Evolutionary conservation across 768 basidiomycete genomes (phyloP).

Genomic region (Lactarius trivialis): DNA sequence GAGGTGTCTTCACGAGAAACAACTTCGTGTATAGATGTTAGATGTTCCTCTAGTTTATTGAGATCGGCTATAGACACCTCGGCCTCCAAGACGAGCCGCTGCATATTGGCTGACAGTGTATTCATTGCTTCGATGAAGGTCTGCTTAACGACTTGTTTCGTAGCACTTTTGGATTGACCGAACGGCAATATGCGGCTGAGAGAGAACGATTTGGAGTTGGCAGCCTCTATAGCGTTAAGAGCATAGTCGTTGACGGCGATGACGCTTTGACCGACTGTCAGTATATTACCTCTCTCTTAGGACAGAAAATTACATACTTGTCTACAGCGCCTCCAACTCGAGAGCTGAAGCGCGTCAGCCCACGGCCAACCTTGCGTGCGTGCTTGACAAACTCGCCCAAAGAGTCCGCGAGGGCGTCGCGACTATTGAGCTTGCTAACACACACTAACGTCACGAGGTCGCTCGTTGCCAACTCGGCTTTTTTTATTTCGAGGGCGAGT

Average conservation of each 20-base stretch:
- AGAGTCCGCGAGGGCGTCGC: conserved; percentile 47
- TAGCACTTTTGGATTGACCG: conserved; percentile 27
- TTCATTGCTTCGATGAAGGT: conserved; percentile 62
- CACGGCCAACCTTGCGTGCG: conserved; percentile 53
- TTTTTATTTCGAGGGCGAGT: conserved; percentile 62
- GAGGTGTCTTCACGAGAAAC: conserved; percentile 50
- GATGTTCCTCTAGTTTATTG: conserved; percentile 54
- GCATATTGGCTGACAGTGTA: conserved; percentile 45
- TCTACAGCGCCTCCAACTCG: conserved; percentile 72
- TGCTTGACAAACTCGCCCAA: conserved; percentile 51
- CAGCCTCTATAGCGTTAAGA: conserved; percentile 45
- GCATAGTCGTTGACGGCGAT: conserved; percentile 72
- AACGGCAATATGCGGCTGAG: conserved; percentile 28
- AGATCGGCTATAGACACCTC: conserved; percentile 51
- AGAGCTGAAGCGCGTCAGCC: conserved; percentile 55
- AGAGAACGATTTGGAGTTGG: conserved; percentile 28
- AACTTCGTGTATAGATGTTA: conserved; percentile 51
- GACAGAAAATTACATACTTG: conserved; percentile 40
- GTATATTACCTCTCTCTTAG: neutral
- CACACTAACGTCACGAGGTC: conserved; percentile 61
- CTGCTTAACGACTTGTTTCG: conserved; percentile 41
- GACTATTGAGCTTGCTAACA: conserved; percentile 54
- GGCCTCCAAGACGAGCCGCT: conserved; percentile 60
- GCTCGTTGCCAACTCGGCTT: conserved; percentile 68
- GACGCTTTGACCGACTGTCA: conserved; percentile 38